These are phyloP conservation scores for Dactylis glomerata DNA, from an alignment of 176 grass and related monocot species.

Conservation along the genomic window DNA sequence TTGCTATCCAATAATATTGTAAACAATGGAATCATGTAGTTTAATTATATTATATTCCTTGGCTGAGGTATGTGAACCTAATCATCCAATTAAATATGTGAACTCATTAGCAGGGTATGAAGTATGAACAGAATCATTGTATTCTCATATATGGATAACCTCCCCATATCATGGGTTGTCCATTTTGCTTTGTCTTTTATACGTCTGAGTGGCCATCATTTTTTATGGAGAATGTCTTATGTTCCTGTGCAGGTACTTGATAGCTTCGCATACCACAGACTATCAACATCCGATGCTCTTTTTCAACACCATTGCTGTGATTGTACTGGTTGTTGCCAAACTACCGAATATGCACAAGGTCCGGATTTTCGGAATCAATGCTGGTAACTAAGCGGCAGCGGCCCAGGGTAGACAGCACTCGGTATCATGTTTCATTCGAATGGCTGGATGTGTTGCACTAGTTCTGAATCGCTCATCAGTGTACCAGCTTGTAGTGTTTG, in stretches of 20 bases:
- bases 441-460: conserved; percentile 9
- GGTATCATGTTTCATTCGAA: conserved; percentile 24
- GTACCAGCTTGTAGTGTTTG: conserved; percentile 30
- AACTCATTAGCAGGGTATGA: neutral
- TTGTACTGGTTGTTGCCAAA: conserved; percentile 54
- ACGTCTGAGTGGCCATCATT: neutral
- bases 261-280: conserved; percentile 54
- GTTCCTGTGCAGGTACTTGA: conserved; percentile 48
- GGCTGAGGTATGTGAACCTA: neutral
- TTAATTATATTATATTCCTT: neutral
- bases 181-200: neutral
- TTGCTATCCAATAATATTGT: neutral
- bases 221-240: conserved; percentile 1
- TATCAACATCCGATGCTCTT: conserved; percentile 67
- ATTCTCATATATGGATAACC: neutral
- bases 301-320: conserved; percentile 54
- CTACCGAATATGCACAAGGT: conserved; percentile 71
- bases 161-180: neutral
- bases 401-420: neutral
- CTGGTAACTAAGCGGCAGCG: conserved; percentile 27
- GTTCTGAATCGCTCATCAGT: conserved; percentile 4
- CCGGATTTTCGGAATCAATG: conserved; percentile 67
- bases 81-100: neutral
- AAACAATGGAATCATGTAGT: neutral
- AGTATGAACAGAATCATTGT: neutral